Percentiles rank a stretch among this genome's conserved stretches.
Conservation (phyloP, 306 rosid genomes). For the Leucaena leucocephala region DNA sequence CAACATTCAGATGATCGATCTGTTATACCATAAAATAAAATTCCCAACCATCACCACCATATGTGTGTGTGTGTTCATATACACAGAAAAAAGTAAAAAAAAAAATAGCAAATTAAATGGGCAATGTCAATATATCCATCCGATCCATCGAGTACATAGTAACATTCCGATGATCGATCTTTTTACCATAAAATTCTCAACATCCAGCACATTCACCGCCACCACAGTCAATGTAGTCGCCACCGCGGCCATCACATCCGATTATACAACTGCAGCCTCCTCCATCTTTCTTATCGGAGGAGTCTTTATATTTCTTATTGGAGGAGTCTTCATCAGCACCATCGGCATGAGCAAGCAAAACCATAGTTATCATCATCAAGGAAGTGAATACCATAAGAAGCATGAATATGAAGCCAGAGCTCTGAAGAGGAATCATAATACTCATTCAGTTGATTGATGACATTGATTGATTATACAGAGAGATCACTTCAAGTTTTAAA, state of each 20-base stretch:
- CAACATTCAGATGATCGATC: no score
- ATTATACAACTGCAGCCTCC: background rate
- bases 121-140: no score
- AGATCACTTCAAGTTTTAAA: background rate
- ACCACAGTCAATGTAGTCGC: background rate
- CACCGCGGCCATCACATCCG: background rate
- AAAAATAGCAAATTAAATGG: no score
- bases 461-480: background rate
- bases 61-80: no score
- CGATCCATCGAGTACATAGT: no score
- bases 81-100: no score
- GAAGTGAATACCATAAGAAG: background rate
- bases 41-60: no score
- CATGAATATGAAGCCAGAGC: background rate
- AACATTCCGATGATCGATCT: background rate
- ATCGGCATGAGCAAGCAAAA: constrained; percentile 10
- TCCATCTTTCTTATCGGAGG: background rate
- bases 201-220: background rate
- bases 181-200: background rate
- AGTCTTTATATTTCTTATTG: no score
- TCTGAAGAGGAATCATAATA: background rate
- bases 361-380: background rate
- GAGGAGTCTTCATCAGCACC: background rate
- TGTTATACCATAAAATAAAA: no score
- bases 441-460: background rate